Conservation (phyloP, 108 stramenopile species). For the Pseudonitzschia pungens region DNA sequence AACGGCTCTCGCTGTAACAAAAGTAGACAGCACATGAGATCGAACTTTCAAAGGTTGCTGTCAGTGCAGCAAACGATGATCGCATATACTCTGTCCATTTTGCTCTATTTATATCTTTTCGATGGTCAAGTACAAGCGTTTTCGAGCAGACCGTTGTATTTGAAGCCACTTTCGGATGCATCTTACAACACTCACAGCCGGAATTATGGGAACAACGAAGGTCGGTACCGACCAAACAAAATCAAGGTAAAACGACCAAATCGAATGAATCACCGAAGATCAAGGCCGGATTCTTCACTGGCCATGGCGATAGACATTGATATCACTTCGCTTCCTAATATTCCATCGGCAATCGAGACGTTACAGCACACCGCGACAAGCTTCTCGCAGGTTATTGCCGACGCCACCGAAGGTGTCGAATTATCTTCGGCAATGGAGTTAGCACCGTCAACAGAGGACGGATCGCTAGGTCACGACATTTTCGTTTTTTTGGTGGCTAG, state of each 20-base stretch:
- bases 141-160: background rate
- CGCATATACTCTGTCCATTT: background rate
- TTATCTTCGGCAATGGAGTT: background rate
- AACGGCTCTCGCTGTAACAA: no score
- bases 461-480: conserved; percentile 56
- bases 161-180: background rate
- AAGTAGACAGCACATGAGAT: no score
- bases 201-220: no score
- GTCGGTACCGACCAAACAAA: background rate
- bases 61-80: background rate
- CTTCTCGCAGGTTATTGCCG: conserved; percentile 9
- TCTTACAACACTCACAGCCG: no score
- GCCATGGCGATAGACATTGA: background rate
- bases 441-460: background rate
- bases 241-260: background rate
- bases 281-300: background rate
- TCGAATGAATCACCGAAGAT: background rate
- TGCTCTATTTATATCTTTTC: background rate
- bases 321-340: background rate
- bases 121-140: background rate
- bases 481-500: conserved; percentile 57
- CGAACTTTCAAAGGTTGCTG: no score
- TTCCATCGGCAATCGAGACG: background rate
- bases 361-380: background rate
- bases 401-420: background rate